Evolutionary conservation across 2,329 filamentous ascomycete genomes (phyloP), one percentile per base, ranked within the genome.

Genomic region (Bipolaris cookei): DNA sequence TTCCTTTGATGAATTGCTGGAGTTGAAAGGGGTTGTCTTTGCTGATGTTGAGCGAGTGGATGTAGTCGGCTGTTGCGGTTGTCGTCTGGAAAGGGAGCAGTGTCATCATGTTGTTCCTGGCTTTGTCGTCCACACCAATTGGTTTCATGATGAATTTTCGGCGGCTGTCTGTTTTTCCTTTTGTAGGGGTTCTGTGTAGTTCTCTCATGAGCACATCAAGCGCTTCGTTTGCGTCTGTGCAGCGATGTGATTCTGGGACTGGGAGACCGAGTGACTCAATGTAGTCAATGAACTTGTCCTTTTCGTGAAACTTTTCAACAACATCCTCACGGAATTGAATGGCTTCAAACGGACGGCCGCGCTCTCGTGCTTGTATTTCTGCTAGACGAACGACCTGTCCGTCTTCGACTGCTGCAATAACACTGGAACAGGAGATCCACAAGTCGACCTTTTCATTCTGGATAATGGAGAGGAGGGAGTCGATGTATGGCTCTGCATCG

Each of bases 341-440:
- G 3, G 84, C 87, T 59, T 79, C 84, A 67, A 88, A 90, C 1
- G 62, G 62, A 0, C 86, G 88, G 32, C 81, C 77, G 21, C 56
- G 51, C n/a, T 57, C 55, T 47, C 54, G 56, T 13, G 77, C 75
- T 63, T 90, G 85, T 54, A 89, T 83, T 60, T 73, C 60, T 16
- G 72, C 74, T 14, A 73, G 59, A 7, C 65, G 62, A 1, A 86
- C 87, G 1, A 87, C 88, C 34, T 83, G 74, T 0, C 86, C 89
- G 69, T 92, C 90, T 66, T 90, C 86, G 11, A 88, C 74, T 0
- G 86, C 87, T 0, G 84, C 85, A 1, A 83, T 81, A 7, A 89
- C 86, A n/a, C 86, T 87, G 0, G 89, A 91, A 65, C 89, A 91
- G 18, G 86, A 87, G 3, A 92, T 84, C 89, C 90, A 93, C 3